Conservation (phyloP, 169 alveolate species). For the Toxoplasma gondii region DNA sequence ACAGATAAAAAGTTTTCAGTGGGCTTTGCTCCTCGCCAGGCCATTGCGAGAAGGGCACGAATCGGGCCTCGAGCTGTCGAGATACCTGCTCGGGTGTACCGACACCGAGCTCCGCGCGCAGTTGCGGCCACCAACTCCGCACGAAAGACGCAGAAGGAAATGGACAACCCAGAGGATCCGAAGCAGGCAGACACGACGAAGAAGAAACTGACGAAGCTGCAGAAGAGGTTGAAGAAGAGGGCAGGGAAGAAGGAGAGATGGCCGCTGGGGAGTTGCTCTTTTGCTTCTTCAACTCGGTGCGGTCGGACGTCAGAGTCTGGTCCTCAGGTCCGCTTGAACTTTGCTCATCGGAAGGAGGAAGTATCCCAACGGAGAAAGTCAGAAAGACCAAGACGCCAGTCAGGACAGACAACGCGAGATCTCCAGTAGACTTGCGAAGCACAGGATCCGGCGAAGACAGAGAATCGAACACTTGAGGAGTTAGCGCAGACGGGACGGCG, state of each 20-base stretch:
- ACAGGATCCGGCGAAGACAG: not conserved
- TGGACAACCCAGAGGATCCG: not conserved
- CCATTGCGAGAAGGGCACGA: not conserved
- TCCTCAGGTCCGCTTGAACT: not conserved
- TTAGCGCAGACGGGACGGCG: not conserved
- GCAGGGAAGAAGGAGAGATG: not conserved
- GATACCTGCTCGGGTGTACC: not conserved
- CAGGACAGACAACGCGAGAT: not conserved
- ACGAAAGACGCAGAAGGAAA: not conserved
- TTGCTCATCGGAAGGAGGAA: not conserved
- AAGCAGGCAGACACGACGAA: not conserved
- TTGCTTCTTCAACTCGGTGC: not conserved
- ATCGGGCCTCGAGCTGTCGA: not conserved
- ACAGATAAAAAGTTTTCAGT: not conserved
- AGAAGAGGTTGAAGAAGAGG: not conserved
- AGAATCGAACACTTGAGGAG: not conserved
- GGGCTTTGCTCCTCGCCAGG: not conserved
- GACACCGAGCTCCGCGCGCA: not conserved
- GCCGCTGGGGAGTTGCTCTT: not conserved
- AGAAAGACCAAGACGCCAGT: not conserved
- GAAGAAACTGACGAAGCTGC: not conserved
- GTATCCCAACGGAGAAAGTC: not conserved
- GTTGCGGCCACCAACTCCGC: not conserved
- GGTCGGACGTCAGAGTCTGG: not conserved
- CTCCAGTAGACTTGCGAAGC: not conserved